Evolutionary conservation across 805 yeast species (phyloP), one percentile per base, ranked within the genome.

Genomic region (Teunomyces gatunensis): DNA sequence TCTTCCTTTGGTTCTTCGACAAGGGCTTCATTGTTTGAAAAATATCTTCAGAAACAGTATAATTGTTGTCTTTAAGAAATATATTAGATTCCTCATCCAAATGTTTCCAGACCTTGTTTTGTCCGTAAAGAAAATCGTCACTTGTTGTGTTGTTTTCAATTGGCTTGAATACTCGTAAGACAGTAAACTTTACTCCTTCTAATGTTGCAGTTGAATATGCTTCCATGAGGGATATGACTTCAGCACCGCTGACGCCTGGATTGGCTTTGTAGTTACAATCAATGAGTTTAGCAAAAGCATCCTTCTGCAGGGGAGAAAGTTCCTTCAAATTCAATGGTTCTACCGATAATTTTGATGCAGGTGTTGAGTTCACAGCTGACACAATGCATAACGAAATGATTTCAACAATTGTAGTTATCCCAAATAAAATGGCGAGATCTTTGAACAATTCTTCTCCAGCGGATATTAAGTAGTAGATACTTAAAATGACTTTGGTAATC

Each of bases 201-300:
- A 40, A 17, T 5, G 17, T 28, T 3, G 34, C 23, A 25, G 34
- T 11, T 12, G 21, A 27, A 25, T 40, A 40, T 6, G 32, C 34
- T 28, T 40, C 43, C 43, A 40, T 40, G 32, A 40, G 34, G n/a
- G 43, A 40, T 20, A 40, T 27, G 10, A 40, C 34, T 27, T 40
- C 34, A 11, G 23, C 35, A 10, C 43, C 43, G 28, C 9, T 25
- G 9, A 40, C 21, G 10, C 43, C 43, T n/a, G 43, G 34, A 40
- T 40, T 40, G 15, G 23, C 30, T 28, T 23, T 40, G 6, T n/a
- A 10, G 13, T 40, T 40, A 18, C 21, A 25, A 28, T 40, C 43
- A 15, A 40, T 40, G 11, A 40, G 34, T 17, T 17, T 25, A 11
- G 43, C 43, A 15, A n/a, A 28, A 9, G 29, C 43, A n/a, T 25